Evolutionary conservation across 768 basidiomycete genomes (phyloP).

Genomic region (Leucosporidium scottii): DNA sequence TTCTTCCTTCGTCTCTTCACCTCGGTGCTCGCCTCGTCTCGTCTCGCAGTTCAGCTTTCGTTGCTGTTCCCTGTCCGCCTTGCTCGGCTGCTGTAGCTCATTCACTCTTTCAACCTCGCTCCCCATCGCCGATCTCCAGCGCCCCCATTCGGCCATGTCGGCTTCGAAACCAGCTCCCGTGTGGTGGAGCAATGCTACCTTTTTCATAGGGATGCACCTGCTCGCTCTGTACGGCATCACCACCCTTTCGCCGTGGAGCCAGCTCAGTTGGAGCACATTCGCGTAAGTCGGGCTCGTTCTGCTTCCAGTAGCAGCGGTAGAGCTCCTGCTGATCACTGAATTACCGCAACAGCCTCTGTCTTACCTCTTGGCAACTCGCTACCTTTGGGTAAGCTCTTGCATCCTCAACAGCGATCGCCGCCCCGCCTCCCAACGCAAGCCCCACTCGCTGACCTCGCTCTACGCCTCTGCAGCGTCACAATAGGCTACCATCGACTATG

Average conservation of each 20-base stretch:
- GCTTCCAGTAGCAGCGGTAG: neutral
- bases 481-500: slow-evolving; percentile 66
- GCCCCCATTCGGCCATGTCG: neutral
- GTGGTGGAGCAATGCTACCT: slow-evolving; percentile 14
- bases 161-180: neutral
- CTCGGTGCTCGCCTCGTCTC: too few relatives aligned
- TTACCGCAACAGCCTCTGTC: neutral
- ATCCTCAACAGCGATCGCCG: neutral
- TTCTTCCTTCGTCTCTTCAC: too few relatives aligned
- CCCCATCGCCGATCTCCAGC: neutral
- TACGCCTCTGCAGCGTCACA: slow-evolving; percentile 51
- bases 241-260: slow-evolving; percentile 3
- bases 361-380: slow-evolving; percentile 59
- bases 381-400: slow-evolving; percentile 51
- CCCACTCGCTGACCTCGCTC: neutral
- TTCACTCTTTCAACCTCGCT: neutral
- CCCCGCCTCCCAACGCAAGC: neutral
- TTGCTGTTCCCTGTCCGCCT: too few relatives aligned
- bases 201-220: slow-evolving; percentile 17
- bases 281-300: neutral
- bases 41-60: too few relatives aligned
- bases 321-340: neutral
- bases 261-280: slow-evolving; percentile 1
- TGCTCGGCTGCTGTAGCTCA: too few relatives aligned
- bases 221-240: neutral